Percentiles rank a stretch among this genome's conserved stretches.
These are phyloP conservation scores for Spathaspora sp. DNA, from an alignment of 1,139 yeast species.

Conservation along the genomic window DNA sequence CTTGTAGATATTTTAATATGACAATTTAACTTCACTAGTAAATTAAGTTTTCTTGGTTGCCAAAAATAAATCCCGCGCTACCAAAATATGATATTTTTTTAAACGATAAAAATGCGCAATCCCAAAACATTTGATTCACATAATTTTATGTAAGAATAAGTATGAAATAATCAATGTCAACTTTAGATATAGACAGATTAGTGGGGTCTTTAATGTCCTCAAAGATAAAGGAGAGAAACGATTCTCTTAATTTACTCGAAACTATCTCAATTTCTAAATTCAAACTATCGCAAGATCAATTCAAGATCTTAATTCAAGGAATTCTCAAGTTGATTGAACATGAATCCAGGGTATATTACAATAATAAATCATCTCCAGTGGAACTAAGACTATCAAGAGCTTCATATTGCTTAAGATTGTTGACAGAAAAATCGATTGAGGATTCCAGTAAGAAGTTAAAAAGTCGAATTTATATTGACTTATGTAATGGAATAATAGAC, in stretches of 20 bases:
- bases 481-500: slow-evolving; percentile 23
- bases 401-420: slow-evolving; percentile 34
- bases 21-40: neutral
- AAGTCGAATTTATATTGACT: slow-evolving; percentile 29
- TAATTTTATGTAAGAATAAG: neutral
- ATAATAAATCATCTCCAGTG: slow-evolving; percentile 26
- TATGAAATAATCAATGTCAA: slow-evolving; percentile 10
- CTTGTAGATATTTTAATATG: neutral
- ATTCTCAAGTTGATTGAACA: slow-evolving; percentile 39
- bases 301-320: slow-evolving; percentile 30
- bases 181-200: slow-evolving; percentile 10
- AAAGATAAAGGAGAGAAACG: slow-evolving; percentile 54
- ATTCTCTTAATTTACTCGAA: slow-evolving; percentile 45
- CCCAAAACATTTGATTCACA: neutral
- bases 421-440: slow-evolving; percentile 27
- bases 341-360: slow-evolving; percentile 39
- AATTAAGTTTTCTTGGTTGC: neutral
- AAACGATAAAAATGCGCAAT: neutral
- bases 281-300: slow-evolving; percentile 22
- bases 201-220: slow-evolving; percentile 33
- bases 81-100: neutral
- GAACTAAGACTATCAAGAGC: slow-evolving; percentile 44
- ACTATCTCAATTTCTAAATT: slow-evolving; percentile 23
- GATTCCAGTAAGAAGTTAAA: slow-evolving; percentile 23
- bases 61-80: neutral